phyloP scores from a whole-genome alignment of 1,284 basidiomycete genomes.

The Pseudozyma tsukubaensis region DNA sequence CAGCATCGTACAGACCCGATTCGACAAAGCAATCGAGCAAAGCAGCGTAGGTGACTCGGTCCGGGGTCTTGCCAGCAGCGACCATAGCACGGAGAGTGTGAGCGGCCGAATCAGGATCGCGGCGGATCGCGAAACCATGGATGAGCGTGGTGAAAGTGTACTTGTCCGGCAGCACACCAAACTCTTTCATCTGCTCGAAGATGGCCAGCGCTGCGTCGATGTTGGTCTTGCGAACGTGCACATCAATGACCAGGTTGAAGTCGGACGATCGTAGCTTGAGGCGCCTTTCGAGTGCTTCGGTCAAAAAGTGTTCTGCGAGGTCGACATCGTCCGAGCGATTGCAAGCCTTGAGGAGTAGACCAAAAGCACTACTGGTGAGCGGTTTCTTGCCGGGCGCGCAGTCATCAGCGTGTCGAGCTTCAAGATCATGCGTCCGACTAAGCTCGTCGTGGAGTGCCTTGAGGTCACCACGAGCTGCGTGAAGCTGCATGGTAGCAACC shows the following conservation, averaged over 20 bases:
- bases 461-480: slow-evolving; percentile 39
- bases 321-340: slow-evolving; percentile 35
- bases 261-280: slow-evolving; percentile 15
- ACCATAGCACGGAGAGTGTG: slow-evolving; percentile 76
- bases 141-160: slow-evolving; percentile 76
- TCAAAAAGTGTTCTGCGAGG: slow-evolving; percentile 28
- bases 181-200: slow-evolving; percentile 76
- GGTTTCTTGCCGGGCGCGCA: slow-evolving; percentile 12
- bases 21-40: slow-evolving; percentile 88
- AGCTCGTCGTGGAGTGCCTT: slow-evolving; percentile 18
- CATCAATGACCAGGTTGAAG: slow-evolving; percentile 44
- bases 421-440: slow-evolving; percentile 23
- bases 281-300: slow-evolving; percentile 25
- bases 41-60: slow-evolving; percentile 71
- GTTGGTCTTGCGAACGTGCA: slow-evolving; percentile 39
- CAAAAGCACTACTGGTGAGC: slow-evolving; percentile 19
- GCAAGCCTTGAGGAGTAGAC: slow-evolving; percentile 31
- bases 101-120: slow-evolving; percentile 78
- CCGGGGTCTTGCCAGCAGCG: slow-evolving; percentile 18
- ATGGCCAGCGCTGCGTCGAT: slow-evolving; percentile 72
- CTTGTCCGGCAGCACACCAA: slow-evolving; percentile 72
- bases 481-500: slow-evolving; percentile 9
- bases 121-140: slow-evolving; percentile 76
- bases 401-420: slow-evolving; percentile 8
- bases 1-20: slow-evolving; percentile 81